Conservation (phyloP, 805 yeast species). For the Schizosaccharomyces lindneri region DNA sequence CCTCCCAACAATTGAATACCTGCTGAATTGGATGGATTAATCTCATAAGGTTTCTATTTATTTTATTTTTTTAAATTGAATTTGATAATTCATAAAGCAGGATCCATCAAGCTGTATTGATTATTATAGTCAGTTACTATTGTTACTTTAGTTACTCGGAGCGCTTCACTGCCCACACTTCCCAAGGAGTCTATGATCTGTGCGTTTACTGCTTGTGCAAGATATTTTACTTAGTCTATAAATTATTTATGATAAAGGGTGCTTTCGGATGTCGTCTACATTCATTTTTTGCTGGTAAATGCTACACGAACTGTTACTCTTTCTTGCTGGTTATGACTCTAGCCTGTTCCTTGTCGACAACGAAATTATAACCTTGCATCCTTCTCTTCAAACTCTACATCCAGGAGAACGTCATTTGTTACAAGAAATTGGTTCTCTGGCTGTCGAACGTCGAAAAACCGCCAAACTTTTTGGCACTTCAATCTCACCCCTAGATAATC, state of each 20-base stretch:
- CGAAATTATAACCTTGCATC: not conserved
- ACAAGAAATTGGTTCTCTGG: not conserved
- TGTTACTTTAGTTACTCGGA: too few species aligned
- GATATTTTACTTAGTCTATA: not conserved
- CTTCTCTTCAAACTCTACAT: not conserved
- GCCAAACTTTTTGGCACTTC: too few species aligned
- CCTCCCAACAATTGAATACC: constrained; percentile 1
- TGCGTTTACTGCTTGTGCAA: too few species aligned
- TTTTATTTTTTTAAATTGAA: not conserved
- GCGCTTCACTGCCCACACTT: too few species aligned
- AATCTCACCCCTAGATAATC: not conserved
- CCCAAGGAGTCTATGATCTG: too few species aligned
- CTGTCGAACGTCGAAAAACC: not conserved
- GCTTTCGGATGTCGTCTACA: not conserved
- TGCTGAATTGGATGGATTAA: not conserved
- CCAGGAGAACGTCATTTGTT: not conserved
- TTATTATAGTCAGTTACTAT: not conserved
- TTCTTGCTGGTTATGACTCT: not conserved
- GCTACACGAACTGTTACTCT: not conserved
- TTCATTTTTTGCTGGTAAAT: not conserved
- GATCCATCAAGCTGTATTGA: not conserved
- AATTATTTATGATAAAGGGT: not conserved
- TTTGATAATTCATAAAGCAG: not conserved
- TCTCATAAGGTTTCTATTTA: not conserved
- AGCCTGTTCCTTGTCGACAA: not conserved